Percentiles rank a stretch among this genome's conserved stretches.
These are phyloP conservation scores for Penicillium sp. DNA, from an alignment of 2,329 filamentous ascomycete genomes.

Conservation along the genomic window DNA sequence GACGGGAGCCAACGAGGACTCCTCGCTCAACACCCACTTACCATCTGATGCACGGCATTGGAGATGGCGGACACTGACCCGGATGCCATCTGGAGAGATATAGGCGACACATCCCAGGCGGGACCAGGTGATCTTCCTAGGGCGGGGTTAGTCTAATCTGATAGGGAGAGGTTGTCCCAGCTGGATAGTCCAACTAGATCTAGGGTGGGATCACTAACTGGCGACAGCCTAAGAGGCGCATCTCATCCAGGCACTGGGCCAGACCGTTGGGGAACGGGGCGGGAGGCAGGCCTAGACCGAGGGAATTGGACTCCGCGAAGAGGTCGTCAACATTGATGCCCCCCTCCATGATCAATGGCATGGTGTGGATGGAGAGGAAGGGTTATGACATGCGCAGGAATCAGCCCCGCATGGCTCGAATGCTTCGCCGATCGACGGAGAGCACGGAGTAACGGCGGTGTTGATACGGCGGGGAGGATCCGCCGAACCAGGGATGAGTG, in stretches of 20 bases:
- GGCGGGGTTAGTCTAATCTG: constrained; percentile 26
- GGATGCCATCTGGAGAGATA: constrained; percentile 72
- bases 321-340: constrained; percentile 71
- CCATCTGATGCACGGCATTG: constrained; percentile 70
- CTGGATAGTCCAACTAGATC: not conserved
- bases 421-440: constrained; percentile 4
- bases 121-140: constrained; percentile 83
- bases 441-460: constrained; percentile 3
- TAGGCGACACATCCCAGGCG: constrained; percentile 83
- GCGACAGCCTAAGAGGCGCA: constrained; percentile 75
- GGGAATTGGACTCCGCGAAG: constrained; percentile 68
- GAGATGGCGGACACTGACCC: constrained; percentile 74
- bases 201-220: constrained; percentile 65
- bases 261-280: constrained; percentile 67
- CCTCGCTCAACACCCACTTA: constrained; percentile 75
- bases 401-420: constrained; percentile 22
- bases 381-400: not conserved
- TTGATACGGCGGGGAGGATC: constrained; percentile 8
- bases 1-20: constrained; percentile 67
- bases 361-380: constrained; percentile 25
- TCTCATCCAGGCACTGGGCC: constrained; percentile 73
- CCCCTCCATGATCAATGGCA: constrained; percentile 62
- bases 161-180: not conserved
- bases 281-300: constrained; percentile 60
- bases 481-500: not conserved